Conservation (phyloP, 179 eudicot species). For the Corrigiola litoralis region DNA sequence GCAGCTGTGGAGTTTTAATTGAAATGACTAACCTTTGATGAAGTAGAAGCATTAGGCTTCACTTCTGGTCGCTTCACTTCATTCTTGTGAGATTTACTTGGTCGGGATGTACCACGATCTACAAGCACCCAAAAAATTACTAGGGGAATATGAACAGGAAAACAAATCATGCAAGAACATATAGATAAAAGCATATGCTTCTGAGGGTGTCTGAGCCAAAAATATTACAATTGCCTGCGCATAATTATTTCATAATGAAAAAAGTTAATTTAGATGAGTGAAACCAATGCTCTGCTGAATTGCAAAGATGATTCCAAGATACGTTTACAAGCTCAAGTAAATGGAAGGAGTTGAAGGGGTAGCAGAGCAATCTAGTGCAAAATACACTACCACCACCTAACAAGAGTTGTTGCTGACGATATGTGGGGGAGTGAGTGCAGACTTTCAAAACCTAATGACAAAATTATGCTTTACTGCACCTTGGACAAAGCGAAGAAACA, state of each 20-base stretch:
- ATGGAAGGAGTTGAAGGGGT: no score
- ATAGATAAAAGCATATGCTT: neutral
- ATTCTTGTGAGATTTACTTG: constrained; percentile 40
- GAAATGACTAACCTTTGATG: constrained; percentile 45
- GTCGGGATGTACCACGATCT: constrained; percentile 43
- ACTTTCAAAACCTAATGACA: no score
- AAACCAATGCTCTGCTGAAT: neutral
- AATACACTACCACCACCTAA: no score
- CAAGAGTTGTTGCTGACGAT: no score
- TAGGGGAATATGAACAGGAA: neutral
- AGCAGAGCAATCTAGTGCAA: no score
- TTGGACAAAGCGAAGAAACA: no score
- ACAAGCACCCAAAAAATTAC: constrained; percentile 27
- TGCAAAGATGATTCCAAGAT: no score
- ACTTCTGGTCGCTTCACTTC: constrained; percentile 26
- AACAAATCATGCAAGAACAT: neutral
- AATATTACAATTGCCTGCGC: neutral
- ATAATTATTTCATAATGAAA: neutral
- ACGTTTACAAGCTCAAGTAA: no score
- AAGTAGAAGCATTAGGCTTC: constrained; percentile 28
- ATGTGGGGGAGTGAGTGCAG: no score
- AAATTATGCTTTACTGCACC: no score
- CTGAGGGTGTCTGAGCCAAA: neutral
- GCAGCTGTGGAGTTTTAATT: neutral
- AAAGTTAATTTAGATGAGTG: no score